phyloP scores from a whole-genome alignment of 2,329 filamentous ascomycete genomes.

The Ilyonectria robusta region DNA sequence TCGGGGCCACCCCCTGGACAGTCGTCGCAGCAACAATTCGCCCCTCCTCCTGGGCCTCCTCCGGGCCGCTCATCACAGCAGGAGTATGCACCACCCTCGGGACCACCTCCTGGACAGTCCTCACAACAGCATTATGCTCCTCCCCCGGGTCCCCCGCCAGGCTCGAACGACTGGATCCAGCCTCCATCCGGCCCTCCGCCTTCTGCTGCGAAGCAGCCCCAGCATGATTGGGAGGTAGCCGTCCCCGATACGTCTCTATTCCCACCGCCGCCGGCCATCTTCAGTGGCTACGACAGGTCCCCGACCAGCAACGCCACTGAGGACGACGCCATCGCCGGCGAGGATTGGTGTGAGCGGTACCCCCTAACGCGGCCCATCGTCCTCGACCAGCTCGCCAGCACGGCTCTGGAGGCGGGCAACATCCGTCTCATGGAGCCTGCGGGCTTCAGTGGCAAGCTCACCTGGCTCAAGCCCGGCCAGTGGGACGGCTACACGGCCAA shows the following conservation, averaged over 20 bases:
- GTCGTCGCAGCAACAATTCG: conserved; percentile 37
- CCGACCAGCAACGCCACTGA: conserved; percentile 78
- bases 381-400: conserved; percentile 61
- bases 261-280: conserved; percentile 79
- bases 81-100: conserved; percentile 51
- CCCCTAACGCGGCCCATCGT: conserved; percentile 69
- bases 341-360: conserved; percentile 74
- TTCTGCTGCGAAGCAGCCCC: conserved; percentile 49
- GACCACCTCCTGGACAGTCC: conserved; percentile 52
- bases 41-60: conserved; percentile 51
- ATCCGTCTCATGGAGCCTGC: conserved; percentile 68
- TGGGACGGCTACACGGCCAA: conserved; percentile 63
- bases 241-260: conserved; percentile 82
- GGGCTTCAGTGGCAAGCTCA: conserved; percentile 63
- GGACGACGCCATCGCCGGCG: conserved; percentile 74
- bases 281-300: conserved; percentile 73
- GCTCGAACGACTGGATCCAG: conserved; percentile 45
- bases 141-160: conserved; percentile 50
- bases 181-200: conserved; percentile 54
- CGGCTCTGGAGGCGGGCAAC: conserved; percentile 65
- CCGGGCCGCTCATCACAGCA: conserved; percentile 43
- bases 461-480: conserved; percentile 62
- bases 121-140: conserved; percentile 43
- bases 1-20: conserved; percentile 43
- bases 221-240: conserved; percentile 78